These are phyloP conservation scores for Verticillium klebahnii DNA, from an alignment of 2,329 filamentous ascomycete genomes.

Conservation along the genomic window DNA sequence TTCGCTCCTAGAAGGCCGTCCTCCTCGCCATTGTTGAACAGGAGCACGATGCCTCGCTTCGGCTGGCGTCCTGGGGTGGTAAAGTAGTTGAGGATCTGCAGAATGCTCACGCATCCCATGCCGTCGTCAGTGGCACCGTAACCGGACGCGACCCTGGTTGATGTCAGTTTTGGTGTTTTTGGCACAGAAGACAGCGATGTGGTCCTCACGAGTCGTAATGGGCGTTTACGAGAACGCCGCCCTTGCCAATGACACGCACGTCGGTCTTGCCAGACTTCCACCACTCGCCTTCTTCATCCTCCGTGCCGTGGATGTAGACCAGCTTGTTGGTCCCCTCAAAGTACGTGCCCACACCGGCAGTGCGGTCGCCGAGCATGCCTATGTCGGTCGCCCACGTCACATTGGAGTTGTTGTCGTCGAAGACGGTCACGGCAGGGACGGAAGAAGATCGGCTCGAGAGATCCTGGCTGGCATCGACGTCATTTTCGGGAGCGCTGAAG, in stretches of 20 bases:
- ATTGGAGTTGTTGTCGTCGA: conserved; percentile 77
- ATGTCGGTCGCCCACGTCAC: conserved; percentile 56
- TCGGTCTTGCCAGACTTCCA: conserved; percentile 49
- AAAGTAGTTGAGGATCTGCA: conserved; percentile 86
- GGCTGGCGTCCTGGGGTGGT: conserved; percentile 67
- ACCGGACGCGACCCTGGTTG: conserved; percentile 73
- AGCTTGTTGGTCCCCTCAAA: conserved; percentile 93
- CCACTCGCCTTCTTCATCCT: conserved; percentile 70
- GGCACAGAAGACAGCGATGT: neutral
- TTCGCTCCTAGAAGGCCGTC: conserved; percentile 84
- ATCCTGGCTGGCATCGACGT: neutral
- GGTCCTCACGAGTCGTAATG: conserved; percentile 71
- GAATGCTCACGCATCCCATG: conserved; percentile 77
- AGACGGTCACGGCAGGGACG: conserved; percentile 54
- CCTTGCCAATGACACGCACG: conserved; percentile 50
- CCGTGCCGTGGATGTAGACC: conserved; percentile 79
- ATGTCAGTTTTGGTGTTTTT: conserved; percentile 1
- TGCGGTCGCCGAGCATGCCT: conserved; percentile 19
- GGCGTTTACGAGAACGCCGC: conserved; percentile 87
- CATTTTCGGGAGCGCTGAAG: neutral
- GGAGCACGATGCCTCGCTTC: conserved; percentile 72
- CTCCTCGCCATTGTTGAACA: conserved; percentile 96
- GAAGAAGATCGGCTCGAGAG: conserved; percentile 12
- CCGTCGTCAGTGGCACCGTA: conserved; percentile 94
- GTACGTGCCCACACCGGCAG: conserved; percentile 54